Evolutionary conservation across 2,329 filamentous ascomycete species (phyloP).

Genomic region (Chaetomium globosum): DNA sequence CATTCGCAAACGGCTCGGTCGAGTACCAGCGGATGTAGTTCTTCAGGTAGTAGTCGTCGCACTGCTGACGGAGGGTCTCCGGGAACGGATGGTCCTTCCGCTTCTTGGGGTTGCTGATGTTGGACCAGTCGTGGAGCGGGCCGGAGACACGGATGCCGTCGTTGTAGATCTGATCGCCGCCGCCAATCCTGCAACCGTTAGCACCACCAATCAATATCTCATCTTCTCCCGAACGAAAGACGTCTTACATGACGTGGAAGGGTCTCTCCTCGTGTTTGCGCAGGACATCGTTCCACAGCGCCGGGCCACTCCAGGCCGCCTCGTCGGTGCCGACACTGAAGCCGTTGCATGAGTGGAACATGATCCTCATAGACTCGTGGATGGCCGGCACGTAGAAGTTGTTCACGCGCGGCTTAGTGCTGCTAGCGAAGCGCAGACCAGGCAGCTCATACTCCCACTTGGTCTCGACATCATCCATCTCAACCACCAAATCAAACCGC

Average conservation of each 20-base stretch:
- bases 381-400: slow-evolving; percentile 83
- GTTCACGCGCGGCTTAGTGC: slow-evolving; percentile 61
- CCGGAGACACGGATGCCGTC: slow-evolving; percentile 86
- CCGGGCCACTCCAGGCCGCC: slow-evolving; percentile 84
- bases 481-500: slow-evolving; percentile 81
- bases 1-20: slow-evolving; percentile 79
- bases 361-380: slow-evolving; percentile 90
- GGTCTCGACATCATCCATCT: slow-evolving; percentile 69
- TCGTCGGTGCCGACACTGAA: slow-evolving; percentile 89
- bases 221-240: no score
- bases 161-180: slow-evolving; percentile 96
- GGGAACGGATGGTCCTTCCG: slow-evolving; percentile 79
- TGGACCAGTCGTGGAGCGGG: slow-evolving; percentile 79
- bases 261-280: slow-evolving; percentile 77
- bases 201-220: neutral
- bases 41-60: slow-evolving; percentile 88
- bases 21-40: slow-evolving; percentile 86
- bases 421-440: slow-evolving; percentile 62
- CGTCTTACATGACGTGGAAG: slow-evolving; percentile 80
- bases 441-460: slow-evolving; percentile 79
- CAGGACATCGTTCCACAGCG: slow-evolving; percentile 90
- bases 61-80: slow-evolving; percentile 74
- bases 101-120: slow-evolving; percentile 79
- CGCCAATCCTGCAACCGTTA: slow-evolving; percentile 67
- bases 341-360: slow-evolving; percentile 98